A percentile compares a stretch with the other conserved stretches of the same genome.
phyloP scores from a whole-genome alignment of 306 rosid species.

The Mimosa pudica region DNA sequence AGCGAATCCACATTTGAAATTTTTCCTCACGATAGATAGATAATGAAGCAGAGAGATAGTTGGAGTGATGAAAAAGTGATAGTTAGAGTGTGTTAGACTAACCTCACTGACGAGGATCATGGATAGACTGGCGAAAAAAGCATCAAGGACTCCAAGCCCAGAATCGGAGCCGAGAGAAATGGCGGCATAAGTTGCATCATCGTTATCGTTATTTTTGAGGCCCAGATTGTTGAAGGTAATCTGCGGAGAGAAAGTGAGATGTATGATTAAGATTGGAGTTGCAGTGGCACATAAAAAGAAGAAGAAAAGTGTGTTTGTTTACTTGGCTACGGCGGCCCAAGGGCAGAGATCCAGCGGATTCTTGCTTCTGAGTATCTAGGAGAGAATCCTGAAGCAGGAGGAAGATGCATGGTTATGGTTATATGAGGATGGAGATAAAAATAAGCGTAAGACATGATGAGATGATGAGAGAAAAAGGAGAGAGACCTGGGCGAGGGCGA shows the following conservation, averaged over 20 bases:
- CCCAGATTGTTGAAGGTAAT: slow-evolving; percentile 46
- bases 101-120: slow-evolving; percentile 84
- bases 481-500: too few relatives aligned
- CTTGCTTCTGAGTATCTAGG: slow-evolving; percentile 40
- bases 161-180: slow-evolving; percentile 44
- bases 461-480: too few relatives aligned
- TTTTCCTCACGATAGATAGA: not conserved
- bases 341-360: slow-evolving; percentile 48
- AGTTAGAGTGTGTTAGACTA: slow-evolving; percentile 27
- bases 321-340: slow-evolving; percentile 80
- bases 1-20: not conserved
- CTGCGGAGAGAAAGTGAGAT: slow-evolving; percentile 38
- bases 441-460: not conserved
- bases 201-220: slow-evolving; percentile 37
- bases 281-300: not conserved
- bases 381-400: slow-evolving; percentile 39
- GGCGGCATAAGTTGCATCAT: slow-evolving; percentile 35
- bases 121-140: slow-evolving; percentile 69
- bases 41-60: too few relatives aligned
- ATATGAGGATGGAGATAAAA: not conserved
- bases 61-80: too few relatives aligned
- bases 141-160: slow-evolving; percentile 69
- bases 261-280: not conserved
- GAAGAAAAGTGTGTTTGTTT: too few relatives aligned
- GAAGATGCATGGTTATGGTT: too few relatives aligned